Conservation (phyloP, 2,329 filamentous ascomycete genomes). For the Pseudogymnoascus sp. region DNA sequence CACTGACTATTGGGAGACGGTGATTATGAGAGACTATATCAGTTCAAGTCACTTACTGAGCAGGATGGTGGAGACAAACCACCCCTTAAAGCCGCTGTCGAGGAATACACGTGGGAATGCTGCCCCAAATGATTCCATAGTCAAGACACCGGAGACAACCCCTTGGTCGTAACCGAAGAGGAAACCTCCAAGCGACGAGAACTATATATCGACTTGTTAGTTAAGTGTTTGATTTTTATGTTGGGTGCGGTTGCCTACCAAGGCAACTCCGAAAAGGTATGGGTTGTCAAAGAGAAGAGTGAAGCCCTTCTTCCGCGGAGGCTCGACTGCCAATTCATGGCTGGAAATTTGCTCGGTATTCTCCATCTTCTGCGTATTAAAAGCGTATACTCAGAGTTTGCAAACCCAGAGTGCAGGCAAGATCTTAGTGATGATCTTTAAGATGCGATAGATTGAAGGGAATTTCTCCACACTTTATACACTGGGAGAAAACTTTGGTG, state of each 20-base stretch:
- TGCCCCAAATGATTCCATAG: slow-evolving; percentile 38
- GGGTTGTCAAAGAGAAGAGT: slow-evolving; percentile 25
- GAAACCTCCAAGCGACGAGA: slow-evolving; percentile 36
- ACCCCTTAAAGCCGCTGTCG: slow-evolving; percentile 42
- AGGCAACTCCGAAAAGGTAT: slow-evolving; percentile 33
- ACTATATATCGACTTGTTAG: slow-evolving; percentile 23
- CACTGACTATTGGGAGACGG: not conserved
- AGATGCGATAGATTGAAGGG: not conserved
- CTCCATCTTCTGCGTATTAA: not conserved
- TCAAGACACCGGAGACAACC: slow-evolving; percentile 41
- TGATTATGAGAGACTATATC: not conserved
- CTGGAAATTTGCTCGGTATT: not conserved
- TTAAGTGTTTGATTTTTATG: not conserved
- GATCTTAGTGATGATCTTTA: not conserved
- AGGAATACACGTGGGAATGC: slow-evolving; percentile 34
- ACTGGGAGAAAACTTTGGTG: not conserved
- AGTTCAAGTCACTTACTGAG: slow-evolving; percentile 28
- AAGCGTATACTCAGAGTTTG: not conserved
- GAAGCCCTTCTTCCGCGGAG: not conserved
- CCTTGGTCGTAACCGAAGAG: slow-evolving; percentile 44
- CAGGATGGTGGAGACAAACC: slow-evolving; percentile 44
- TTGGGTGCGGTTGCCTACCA: slow-evolving; percentile 22
- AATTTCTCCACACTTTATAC: slow-evolving; percentile 4
- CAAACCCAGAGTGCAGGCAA: not conserved
- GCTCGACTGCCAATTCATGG: not conserved